These are phyloP conservation scores for Murraya koenigii DNA, from an alignment of 345 rosid genomes.

Conservation along the genomic window DNA sequence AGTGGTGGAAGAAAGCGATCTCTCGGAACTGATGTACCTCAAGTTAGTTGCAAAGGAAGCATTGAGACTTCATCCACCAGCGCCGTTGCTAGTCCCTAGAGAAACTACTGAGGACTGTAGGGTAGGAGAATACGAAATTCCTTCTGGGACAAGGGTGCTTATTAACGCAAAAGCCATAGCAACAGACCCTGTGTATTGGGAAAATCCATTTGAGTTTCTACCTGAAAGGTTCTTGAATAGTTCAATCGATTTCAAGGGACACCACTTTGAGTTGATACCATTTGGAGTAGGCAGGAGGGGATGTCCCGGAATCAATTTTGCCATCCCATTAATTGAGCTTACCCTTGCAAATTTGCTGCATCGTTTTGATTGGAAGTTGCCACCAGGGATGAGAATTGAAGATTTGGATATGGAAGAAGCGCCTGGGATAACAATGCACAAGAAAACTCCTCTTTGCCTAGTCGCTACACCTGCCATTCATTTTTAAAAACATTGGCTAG, in stretches of 20 bases:
- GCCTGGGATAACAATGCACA: conserved; percentile 38
- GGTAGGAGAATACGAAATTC: conserved; percentile 33
- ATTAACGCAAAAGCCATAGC: conserved; percentile 28
- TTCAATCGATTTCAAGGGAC: conserved; percentile 46
- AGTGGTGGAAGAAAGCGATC: conserved; percentile 31
- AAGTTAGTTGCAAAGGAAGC: conserved; percentile 31
- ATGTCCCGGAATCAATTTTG: conserved; percentile 56
- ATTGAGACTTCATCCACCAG: conserved; percentile 40
- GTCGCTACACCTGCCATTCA: conserved; percentile 17
- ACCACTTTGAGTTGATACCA: conserved; percentile 47
- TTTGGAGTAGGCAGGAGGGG: conserved; percentile 64
- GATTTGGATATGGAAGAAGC: conserved; percentile 54
- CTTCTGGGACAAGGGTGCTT: conserved; percentile 35
- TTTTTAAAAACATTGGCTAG: background rate
- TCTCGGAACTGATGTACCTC: conserved; percentile 28
- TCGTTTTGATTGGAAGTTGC: conserved; percentile 52
- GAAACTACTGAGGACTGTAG: conserved; percentile 28
- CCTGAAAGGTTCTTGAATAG: conserved; percentile 43
- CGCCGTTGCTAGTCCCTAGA: conserved; percentile 36
- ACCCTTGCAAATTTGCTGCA: conserved; percentile 45
- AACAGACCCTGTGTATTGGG: conserved; percentile 32
- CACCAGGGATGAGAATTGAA: conserved; percentile 31
- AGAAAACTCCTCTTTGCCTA: conserved; percentile 46
- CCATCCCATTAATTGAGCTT: conserved; percentile 35
- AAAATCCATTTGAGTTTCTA: conserved; percentile 33